Conservation (phyloP, 306 rosid genomes). For the Rubus parviflorus region DNA sequence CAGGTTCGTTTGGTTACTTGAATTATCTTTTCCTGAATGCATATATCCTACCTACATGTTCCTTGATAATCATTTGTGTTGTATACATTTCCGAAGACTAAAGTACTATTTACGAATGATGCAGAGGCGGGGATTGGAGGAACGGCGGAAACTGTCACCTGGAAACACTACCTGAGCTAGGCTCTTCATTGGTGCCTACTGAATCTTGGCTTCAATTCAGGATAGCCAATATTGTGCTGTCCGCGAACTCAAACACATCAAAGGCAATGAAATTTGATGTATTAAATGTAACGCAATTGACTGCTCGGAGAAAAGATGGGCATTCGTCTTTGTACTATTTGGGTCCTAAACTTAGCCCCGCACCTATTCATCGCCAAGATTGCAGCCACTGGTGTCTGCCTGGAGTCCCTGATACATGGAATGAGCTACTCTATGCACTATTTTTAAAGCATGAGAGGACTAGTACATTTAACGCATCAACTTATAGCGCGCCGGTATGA, state of each 20-base stretch:
- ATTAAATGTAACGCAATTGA: conserved; percentile 67
- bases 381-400: conserved; percentile 99
- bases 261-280: conserved; percentile 36
- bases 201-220: conserved; percentile 58
- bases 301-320: conserved; percentile 79
- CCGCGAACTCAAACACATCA: conserved; percentile 26
- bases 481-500: conserved; percentile 6
- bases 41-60: not conserved
- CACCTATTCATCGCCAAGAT: conserved; percentile 69
- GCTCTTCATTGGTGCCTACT: conserved; percentile 49
- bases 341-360: conserved; percentile 44
- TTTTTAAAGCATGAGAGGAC: conserved; percentile 43
- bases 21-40: not conserved
- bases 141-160: conserved; percentile 79
- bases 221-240: conserved; percentile 53
- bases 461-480: conserved; percentile 22
- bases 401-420: conserved; percentile 93
- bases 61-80: not conserved
- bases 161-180: conserved; percentile 84
- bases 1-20: conserved; percentile 48
- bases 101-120: conserved; percentile 16
- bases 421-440: conserved; percentile 72
- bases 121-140: conserved; percentile 86
- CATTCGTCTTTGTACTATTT: conserved; percentile 73
- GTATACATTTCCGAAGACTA: not conserved